Base-by-base conservation (phyloP, 1,284 basidiomycete genomes). In the Sporisorium sorghi region DNA sequence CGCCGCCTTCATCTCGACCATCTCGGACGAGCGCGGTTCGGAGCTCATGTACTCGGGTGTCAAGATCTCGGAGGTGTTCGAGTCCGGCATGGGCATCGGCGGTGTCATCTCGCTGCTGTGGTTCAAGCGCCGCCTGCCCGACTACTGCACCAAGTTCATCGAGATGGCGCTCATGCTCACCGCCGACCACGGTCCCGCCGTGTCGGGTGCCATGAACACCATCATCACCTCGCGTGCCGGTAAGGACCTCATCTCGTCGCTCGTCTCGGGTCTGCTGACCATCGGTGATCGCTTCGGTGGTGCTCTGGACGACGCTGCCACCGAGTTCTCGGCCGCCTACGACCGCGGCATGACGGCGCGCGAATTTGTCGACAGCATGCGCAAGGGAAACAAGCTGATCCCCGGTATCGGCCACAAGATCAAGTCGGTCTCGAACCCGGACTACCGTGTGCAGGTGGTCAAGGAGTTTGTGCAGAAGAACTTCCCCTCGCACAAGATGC, bases 91-190 rank as follows among this genome's bases (percentile, higher is more conserved):
- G 79, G 96, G 97, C 77, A 89, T 99, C 77, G 96, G 96, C 73
- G 96, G 96, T 89, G 97, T 98, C 82, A 92, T 99, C 83, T 91
- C 90, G 71, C 88, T 99, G 81, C 88, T 99, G 78, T 98, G 96
- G 96, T 98, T 97, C 90, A 98, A 97, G 89, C 90, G 94, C 80
- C 91, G 93, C 75, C 86, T 84, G 56, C 82, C 82, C 39, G 75
- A 75, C 56, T 76, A 78, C 68, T 82, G 80, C 79, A 82, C 81
- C 79, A 81, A 83, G 76, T 83, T 99, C 88, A 92, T 99, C 86
- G 96, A 99, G 89, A 99, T 98, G 96, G 94, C 97, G 65, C 90
- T 99, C 84, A 97, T 97, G 93, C 89, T 99, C 77, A 98, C 95
- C 24, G 96, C 95, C 79, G 96, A 99, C 87, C 96, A 99, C 87